Base-by-base conservation (phyloP, 2,329 filamentous ascomycete genomes). In the Colletotrichum nymphaeae region DNA sequence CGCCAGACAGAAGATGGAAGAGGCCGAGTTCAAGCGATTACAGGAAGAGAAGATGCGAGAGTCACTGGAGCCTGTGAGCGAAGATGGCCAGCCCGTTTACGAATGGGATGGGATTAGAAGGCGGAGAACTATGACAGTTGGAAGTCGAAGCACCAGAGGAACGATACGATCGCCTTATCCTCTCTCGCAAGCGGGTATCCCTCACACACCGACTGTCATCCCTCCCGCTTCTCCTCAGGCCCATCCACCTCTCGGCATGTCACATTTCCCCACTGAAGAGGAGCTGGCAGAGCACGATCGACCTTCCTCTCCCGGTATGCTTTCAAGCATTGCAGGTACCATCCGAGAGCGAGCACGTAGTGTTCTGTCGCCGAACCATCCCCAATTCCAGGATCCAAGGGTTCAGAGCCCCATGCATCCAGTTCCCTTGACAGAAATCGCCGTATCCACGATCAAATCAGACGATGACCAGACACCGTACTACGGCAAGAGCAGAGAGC, bases 81-180 rank as follows among this genome's bases (percentile, higher is more conserved):
- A 98, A 79, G 91, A 95, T 76, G 94, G 95, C 28, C 87, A 91
- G 35, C 83, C 86, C 1, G 75, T 83, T 60, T 93, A 94, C 74
- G 95, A 98, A 83, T 99, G 95, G 92, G 97, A 98, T 83, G 97
- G 97, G 5, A 84, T 99, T 64, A 90, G 96, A 78, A 88, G 95
- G 77, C 89, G 97, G 55, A 87, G 88, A 76, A 91, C 90, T 9
- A 89, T 90, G 3, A 80, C 84, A 53, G 53, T 83, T 69, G 79
- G 84, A 53, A 87, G 85, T 73, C 77, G 70, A 46, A 73, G 69
- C 75, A 55, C 78, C 5, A 66, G 73, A 12, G 68, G 72, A 28
- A 73, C 73, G 9, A 68, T 72, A 30, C 67, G 35, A 24, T 74
- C 72, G 5, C 68, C 68, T 30, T 67, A 63, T 26, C 72, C 69